These are phyloP conservation scores for Zelonia costaricensis DNA, from an alignment of 208 protist species.

Conservation along the genomic window DNA sequence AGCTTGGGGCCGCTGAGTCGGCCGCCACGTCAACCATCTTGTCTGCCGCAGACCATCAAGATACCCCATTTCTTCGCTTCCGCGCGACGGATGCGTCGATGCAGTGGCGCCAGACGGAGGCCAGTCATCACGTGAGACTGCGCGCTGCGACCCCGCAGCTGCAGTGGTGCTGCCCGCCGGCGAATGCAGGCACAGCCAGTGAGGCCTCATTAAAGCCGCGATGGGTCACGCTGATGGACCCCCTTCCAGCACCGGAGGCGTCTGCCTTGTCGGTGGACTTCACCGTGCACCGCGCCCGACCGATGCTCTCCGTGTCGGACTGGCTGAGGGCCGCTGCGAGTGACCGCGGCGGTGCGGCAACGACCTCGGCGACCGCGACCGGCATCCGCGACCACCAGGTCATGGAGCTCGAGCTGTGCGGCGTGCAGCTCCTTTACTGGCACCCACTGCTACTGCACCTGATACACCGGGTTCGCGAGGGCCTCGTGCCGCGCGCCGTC, in stretches of 20 bases:
- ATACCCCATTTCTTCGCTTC: constrained; percentile 6
- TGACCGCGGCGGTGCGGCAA: not conserved
- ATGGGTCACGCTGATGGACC: constrained; percentile 16
- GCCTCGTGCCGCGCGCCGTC: constrained; percentile 9
- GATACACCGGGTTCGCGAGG: constrained; percentile 9
- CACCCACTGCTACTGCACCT: constrained; percentile 23
- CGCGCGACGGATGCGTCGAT: not conserved
- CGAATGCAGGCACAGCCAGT: not conserved
- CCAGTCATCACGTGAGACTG: constrained; percentile 5
- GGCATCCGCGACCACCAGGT: constrained; percentile 26
- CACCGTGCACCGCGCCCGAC: constrained; percentile 12
- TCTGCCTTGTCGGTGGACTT: constrained; percentile 12
- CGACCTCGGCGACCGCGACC: not conserved
- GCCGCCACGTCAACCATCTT: not conserved
- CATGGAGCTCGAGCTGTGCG: constrained; percentile 5
- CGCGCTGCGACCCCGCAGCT: not conserved
- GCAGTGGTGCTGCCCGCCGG: constrained; percentile 12
- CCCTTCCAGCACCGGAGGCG: not conserved
- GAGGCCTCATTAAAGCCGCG: not conserved
- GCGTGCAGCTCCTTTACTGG: constrained; percentile 20
- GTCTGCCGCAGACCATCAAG: no score
- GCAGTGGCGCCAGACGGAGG: constrained; percentile 24
- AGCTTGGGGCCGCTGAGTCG: not conserved
- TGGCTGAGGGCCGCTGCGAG: constrained; percentile 15
- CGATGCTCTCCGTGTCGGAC: constrained; percentile 28